Evolutionary conservation across 139 green algal species (phyloP), one percentile per base, ranked within the genome.

Genomic region (Coelastrella sp.): DNA sequence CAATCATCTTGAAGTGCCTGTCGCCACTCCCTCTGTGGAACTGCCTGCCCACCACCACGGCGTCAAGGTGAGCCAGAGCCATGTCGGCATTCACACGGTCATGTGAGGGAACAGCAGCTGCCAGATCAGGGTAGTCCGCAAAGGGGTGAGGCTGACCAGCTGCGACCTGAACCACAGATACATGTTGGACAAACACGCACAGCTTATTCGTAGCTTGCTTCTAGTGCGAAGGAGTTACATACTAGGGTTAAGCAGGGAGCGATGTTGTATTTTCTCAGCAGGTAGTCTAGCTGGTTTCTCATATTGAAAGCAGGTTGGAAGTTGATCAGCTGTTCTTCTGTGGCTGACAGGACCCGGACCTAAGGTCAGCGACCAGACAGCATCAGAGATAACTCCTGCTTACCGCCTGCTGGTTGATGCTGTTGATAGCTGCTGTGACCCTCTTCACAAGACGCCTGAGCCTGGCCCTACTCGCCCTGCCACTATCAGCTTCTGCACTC

Each of bases 11-110:
- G 38, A 89, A 74, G 34, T 91, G 86, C 2, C 88, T 67, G 66
- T 93, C 90, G 0, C 90, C 90, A 48, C 80, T 88, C 45, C 90
- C 90, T 0, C 77, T 64, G 66, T 89, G 75, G 78, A 87, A 93
- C 72, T 89, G 63, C 7, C 85, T 74, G 17, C 88, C 86, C n/a
- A 75, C 84, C 23, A 91, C 85, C 27, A 19, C 21, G 0, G 81
- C 80, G 13, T 93, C 90, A 51, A 93, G 21, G 40, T 71, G 88
- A 23, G 90, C 88, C 0, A 81, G 73, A 38, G 88, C 21, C 62
- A 84, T 34, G 51, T 93, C 90, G 15, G 19, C 23, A 38, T 82
- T 60, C 23, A 57, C 53, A 30, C 75, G 75, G 4, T 13, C 21
- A 30, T 25, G 8, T 15, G 35, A 23, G 2, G 35, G 35, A 21